A percentile compares a stretch with the other conserved stretches of the same genome.
Conservation (phyloP, 1,284 basidiomycete genomes). For the Ganoderma boninense region DNA sequence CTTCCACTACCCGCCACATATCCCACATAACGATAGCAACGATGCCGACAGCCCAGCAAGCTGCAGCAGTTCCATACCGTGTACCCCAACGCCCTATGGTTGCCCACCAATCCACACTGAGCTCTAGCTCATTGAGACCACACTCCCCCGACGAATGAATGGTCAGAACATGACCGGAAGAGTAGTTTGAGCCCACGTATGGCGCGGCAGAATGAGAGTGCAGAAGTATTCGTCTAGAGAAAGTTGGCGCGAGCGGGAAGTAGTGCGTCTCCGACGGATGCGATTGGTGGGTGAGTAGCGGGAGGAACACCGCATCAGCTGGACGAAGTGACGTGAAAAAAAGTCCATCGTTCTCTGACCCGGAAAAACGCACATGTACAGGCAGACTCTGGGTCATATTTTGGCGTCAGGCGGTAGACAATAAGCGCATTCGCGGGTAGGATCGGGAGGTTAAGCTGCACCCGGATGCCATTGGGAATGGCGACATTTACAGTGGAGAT, state of each 20-base stretch:
- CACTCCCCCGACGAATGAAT: slow-evolving; percentile 68
- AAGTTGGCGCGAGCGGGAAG: slow-evolving; percentile 54
- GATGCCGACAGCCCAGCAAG: slow-evolving; percentile 77
- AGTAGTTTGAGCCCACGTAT: slow-evolving; percentile 52
- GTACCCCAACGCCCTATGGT: slow-evolving; percentile 73
- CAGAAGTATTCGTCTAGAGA: slow-evolving; percentile 56
- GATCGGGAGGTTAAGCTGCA: slow-evolving; percentile 40
- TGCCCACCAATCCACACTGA: slow-evolving; percentile 73
- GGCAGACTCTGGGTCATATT: slow-evolving; percentile 13
- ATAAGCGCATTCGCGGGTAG: slow-evolving; percentile 67
- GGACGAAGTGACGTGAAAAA: background rate
- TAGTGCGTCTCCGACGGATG: slow-evolving; percentile 74
- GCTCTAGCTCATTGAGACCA: slow-evolving; percentile 50
- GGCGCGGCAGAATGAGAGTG: slow-evolving; percentile 81
- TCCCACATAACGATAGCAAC: slow-evolving; percentile 62
- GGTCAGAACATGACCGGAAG: slow-evolving; percentile 57
- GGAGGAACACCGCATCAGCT: slow-evolving; percentile 58
- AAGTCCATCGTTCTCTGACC: background rate
- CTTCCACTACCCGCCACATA: slow-evolving; percentile 54
- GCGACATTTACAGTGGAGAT: slow-evolving; percentile 42
- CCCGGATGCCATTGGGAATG: slow-evolving; percentile 39
- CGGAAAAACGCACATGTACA: slow-evolving; percentile 30
- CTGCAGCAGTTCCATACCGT: slow-evolving; percentile 75
- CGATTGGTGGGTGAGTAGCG: slow-evolving; percentile 67
- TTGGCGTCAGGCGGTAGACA: slow-evolving; percentile 62